Base-by-base conservation (phyloP, 305 asterid genomes). In the Fraxinus latifolia region DNA sequence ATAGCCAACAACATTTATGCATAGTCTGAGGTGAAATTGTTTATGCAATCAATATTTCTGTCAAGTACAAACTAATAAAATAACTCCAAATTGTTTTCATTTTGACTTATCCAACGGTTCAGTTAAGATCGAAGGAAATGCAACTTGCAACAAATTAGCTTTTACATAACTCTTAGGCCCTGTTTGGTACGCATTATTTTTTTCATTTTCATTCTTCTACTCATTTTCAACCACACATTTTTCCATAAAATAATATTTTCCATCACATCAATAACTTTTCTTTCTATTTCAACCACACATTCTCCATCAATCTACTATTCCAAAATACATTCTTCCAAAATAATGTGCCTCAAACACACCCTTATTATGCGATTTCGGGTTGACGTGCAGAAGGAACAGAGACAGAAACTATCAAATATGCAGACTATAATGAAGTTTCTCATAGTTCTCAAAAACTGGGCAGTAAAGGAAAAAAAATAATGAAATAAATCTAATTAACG, bases 361-460 rank as follows among this genome's bases (percentile, higher is more conserved):
- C 29, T 27, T 27, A 7, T 17, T 3, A 67, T 67, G 36, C 17
- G 3, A n/a, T 53, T 60, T 12, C 3, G 7, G 36, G 7, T 67
- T 25, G 7, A 14, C 31, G 36, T 25, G 74, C 36, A 9, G 36
- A 67, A 3, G 74, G 19, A 2, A 12, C 3, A 65, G 29, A 60
- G 60, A 15, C 76, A 67, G 68, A 73, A 72, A 47, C 78, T 65
- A 50, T 39, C 19, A 76, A 70, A 72, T 21, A 62, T 68, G 67
- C 80, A 70, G 17, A 79, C 31, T 21, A 55, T 39, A 77, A 76
- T 68, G 60, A 29, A 79, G 58, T 81, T 68, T 75, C 55, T 76
- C 80, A 80, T 62, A 39, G 80, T 47, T 55, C 81, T 83, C 25
- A 58, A 75, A 36, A 77, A 85, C 17, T 47, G 31, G 78, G 80